A percentile compares a stretch with the other conserved stretches of the same genome.
These are phyloP conservation scores for Excoecaria cochinchinensis DNA, from an alignment of 345 rosid genomes.

Conservation along the genomic window DNA sequence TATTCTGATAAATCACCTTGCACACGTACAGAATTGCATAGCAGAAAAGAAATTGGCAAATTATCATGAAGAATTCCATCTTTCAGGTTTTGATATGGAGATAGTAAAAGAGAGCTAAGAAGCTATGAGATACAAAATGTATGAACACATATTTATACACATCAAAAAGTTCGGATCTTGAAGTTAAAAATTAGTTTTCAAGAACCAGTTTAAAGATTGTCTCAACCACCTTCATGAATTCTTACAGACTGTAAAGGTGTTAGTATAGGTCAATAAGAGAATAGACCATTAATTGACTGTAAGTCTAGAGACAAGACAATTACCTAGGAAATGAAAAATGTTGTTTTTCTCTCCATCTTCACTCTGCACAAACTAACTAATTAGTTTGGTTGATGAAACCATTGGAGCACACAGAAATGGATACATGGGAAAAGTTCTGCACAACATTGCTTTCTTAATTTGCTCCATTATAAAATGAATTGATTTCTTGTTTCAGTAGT, in stretches of 20 bases:
- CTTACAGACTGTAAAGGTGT: conserved; percentile 3
- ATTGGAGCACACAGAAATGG: no score
- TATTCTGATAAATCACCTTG: conserved; percentile 28
- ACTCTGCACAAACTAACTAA: no score
- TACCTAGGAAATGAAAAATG: no score
- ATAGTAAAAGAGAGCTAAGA: neutral
- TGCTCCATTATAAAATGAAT: no score
- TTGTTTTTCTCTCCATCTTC: no score
- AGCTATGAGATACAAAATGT: neutral
- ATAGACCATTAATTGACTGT: no score
- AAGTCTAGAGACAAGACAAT: no score
- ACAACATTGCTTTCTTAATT: no score
- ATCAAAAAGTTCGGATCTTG: neutral
- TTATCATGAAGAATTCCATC: conserved; percentile 40
- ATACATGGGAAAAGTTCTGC: no score
- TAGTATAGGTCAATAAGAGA: no score
- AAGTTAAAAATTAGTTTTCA: neutral
- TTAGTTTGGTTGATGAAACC: no score
- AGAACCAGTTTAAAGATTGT: neutral
- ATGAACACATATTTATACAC: neutral
- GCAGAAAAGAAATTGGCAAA: conserved; percentile 27
- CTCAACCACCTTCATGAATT: neutral
- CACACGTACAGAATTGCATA: conserved; percentile 31
- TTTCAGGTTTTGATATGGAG: neutral
- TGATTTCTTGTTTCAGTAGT: no score